A percentile compares a stretch with the other conserved stretches of the same genome.
phyloP scores from a whole-genome alignment of 106 monocot species.

The Dendrobium chrysotoxum region DNA sequence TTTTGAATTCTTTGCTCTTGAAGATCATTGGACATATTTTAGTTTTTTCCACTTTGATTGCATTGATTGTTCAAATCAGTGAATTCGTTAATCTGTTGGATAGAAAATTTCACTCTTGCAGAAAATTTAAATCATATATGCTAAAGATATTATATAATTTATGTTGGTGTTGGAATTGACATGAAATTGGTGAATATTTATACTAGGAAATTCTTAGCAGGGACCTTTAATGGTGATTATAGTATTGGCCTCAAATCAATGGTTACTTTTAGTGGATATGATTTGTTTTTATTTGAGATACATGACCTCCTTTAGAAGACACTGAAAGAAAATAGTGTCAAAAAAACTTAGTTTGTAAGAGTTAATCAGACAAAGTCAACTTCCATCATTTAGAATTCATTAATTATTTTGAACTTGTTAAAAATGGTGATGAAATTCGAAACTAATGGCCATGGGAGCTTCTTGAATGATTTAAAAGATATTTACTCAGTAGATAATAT shows the following conservation, averaged over 20 bases:
- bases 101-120: too few relatives aligned
- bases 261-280: not conserved
- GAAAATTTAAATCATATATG: not conserved
- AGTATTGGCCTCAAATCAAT: not conserved
- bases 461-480: too few relatives aligned
- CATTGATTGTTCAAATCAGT: not conserved
- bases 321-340: too few relatives aligned
- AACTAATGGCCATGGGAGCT: too few relatives aligned
- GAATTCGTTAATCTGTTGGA: too few relatives aligned
- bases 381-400: too few relatives aligned
- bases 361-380: too few relatives aligned
- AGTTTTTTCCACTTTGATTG: not conserved
- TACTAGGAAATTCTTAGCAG: not conserved
- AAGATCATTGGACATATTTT: not conserved
- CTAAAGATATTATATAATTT: not conserved
- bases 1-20: not conserved
- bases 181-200: not conserved
- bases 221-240: not conserved
- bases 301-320: too few relatives aligned
- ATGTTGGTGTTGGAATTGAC: not conserved
- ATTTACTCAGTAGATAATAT: too few relatives aligned
- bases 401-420: too few relatives aligned
- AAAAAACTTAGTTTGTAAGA: too few relatives aligned
- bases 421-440: too few relatives aligned
- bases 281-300: conserved; percentile 1